Percentiles rank a stretch among this genome's conserved stretches.
Evolutionary conservation across 2,329 filamentous ascomycete species (phyloP).

Genomic region (Neocucurbitaria cava): DNA sequence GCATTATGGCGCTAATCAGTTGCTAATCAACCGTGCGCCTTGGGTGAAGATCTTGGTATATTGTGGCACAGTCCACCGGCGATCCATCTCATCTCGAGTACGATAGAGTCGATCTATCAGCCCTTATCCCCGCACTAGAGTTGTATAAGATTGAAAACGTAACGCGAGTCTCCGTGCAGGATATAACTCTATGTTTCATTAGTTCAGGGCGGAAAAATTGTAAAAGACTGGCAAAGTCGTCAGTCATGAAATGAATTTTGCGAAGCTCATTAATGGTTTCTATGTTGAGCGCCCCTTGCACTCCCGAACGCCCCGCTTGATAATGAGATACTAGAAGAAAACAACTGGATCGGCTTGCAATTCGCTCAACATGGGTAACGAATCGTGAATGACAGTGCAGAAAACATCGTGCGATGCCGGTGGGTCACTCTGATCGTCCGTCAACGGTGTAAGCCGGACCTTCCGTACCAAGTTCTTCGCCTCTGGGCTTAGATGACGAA

Average conservation of each 20-base stretch:
- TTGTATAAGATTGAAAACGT: no score
- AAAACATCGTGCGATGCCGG: conserved; percentile 46
- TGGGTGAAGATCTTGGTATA: no score
- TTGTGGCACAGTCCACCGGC: no score
- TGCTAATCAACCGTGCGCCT: no score
- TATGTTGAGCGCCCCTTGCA: neutral
- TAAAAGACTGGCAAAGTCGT: neutral
- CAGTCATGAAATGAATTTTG: neutral
- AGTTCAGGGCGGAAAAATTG: neutral
- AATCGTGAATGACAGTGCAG: conserved; percentile 50
- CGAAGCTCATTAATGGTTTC: neutral
- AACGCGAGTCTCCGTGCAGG: no score
- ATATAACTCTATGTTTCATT: no score
- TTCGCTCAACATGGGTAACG: conserved; percentile 44
- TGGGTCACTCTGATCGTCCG: conserved; percentile 44
- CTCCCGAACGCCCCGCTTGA: neutral
- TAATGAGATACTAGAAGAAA: conserved; percentile 36
- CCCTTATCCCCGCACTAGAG: no score
- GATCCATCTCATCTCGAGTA: no score
- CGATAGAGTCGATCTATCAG: no score
- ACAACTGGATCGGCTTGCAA: conserved; percentile 47
- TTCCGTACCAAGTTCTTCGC: conserved; percentile 48
- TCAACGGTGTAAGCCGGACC: conserved; percentile 46
- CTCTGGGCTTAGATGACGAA: conserved; percentile 47
- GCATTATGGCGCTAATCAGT: no score